Evolutionary conservation across 768 basidiomycete genomes (phyloP), one percentile per base, ranked within the genome.

Genomic region (Suillus subaureus): DNA sequence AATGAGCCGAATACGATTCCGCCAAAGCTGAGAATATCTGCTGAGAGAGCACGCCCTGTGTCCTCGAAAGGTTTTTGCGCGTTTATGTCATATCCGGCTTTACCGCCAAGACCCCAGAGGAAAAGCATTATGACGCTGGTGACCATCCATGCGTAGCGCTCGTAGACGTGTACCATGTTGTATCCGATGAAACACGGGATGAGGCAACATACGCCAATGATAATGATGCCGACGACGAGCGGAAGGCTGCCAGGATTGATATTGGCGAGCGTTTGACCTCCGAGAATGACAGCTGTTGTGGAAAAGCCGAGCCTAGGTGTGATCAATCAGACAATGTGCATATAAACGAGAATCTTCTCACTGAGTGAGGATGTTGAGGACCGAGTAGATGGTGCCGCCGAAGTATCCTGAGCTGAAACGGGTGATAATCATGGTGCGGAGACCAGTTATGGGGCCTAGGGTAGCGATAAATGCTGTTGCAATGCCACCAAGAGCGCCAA

Each of bases 91-190:
- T 81, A 86, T 16, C 84, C 83, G 0, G 80, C 81, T 33, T 80
- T 74, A 42, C 77, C 76, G 2, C 83, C 86, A 4, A 87, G 75
- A 16, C 84, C 86, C 70, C 80, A 83, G 43, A 87, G 79, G 71
- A 83, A 82, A 58, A 81, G 78, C 79, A 84, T 82, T 69, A 86
- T 79, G 70, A 85, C 71, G 47, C 79, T 73, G 12, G 75, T 75
- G 23, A 80, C 68, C 1, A 85, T 80, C 87, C 87, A 88, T 3
- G 85, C 83, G 65, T 85, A 88, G 16, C 85, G 80, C 65, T 87
- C 86, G 70, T 82, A 87, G 64, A 76, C 66, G 66, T 84, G 83
- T 18, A 85, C 76, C 68, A 81, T 70, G 64, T 84, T 66, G 65
- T 84, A 83, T 4, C 83, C 83, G 18, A 84, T 70, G 61, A 84